Evolutionary conservation across 208 protist genomes (phyloP).

Genomic region (Strigomonas galati): DNA sequence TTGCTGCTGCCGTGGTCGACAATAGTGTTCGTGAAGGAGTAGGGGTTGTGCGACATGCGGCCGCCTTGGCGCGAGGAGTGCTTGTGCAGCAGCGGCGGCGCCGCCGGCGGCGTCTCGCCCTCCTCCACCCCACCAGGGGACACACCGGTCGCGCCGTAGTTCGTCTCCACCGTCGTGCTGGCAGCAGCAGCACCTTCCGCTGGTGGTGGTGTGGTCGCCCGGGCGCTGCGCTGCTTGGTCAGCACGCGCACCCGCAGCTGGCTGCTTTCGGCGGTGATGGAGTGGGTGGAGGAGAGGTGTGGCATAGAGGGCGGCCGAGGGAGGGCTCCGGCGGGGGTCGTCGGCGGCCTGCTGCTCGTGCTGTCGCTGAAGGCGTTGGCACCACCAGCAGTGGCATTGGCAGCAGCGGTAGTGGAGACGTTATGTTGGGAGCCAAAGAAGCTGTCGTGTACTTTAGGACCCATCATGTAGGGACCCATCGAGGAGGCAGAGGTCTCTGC

Average conservation of each 20-base stretch:
- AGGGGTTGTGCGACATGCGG: slow-evolving; percentile 8
- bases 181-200: too few species aligned
- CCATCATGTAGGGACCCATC: too few species aligned
- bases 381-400: too few species aligned
- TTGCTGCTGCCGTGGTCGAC: background rate
- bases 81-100: background rate
- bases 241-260: slow-evolving; percentile 2
- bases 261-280: background rate
- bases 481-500: too few species aligned
- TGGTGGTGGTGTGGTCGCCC: too few species aligned
- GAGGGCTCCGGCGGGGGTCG: background rate
- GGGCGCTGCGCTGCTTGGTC: slow-evolving; percentile 3
- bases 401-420: too few species aligned
- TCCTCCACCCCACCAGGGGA: slow-evolving; percentile 5
- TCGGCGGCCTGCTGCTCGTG: background rate
- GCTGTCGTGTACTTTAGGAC: too few species aligned
- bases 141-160: slow-evolving; percentile 6
- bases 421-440: too few species aligned
- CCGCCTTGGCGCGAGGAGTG: background rate
- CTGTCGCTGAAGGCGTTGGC: too few species aligned
- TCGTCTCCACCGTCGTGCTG: background rate
- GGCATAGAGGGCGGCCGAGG: background rate
- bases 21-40: background rate
- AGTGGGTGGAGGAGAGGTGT: too few species aligned
- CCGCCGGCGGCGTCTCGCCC: background rate